A percentile compares a stretch with the other conserved stretches of the same genome.
Evolutionary conservation across 164 flowering plant genomes (phyloP).

Genomic region (Saururus chinensis): DNA sequence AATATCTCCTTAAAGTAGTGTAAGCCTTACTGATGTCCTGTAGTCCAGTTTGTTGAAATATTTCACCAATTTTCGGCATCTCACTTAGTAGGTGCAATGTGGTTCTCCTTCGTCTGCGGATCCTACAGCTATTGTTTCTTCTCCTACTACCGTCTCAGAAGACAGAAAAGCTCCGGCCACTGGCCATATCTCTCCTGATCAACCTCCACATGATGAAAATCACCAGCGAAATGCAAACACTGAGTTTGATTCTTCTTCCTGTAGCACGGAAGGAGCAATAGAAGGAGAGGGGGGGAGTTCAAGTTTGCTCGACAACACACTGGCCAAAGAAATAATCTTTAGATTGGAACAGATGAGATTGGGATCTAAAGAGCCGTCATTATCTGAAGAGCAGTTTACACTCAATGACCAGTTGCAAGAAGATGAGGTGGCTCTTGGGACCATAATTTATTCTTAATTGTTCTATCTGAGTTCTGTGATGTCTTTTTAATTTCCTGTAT

Average conservation of each 20-base stretch:
- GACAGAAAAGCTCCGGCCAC: too few species aligned
- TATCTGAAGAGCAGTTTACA: slow-evolving; percentile 46
- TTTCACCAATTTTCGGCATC: too few species aligned
- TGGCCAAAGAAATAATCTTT: slow-evolving; percentile 8
- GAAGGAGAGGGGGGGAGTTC: slow-evolving; percentile 6
- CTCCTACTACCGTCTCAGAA: too few species aligned
- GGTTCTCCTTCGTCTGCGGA: too few species aligned
- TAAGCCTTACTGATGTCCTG: too few species aligned
- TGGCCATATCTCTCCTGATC: not conserved
- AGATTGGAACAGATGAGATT: slow-evolving; percentile 38
- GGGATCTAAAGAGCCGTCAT: slow-evolving; percentile 32
- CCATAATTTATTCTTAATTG: not conserved
- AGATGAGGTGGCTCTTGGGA: slow-evolving; percentile 39
- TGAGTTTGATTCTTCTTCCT: slow-evolving; percentile 2
- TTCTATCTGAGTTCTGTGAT: not conserved
- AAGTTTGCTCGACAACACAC: not conserved
- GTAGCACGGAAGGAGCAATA: slow-evolving; percentile 8
- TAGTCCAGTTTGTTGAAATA: too few species aligned
- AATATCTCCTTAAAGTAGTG: too few species aligned
- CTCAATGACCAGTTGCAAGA: slow-evolving; percentile 63
- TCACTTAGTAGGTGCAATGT: too few species aligned
- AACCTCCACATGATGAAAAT: not conserved
- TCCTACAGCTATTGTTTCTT: too few species aligned
- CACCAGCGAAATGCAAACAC: slow-evolving; percentile 2
- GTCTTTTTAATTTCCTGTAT: not conserved